These are phyloP conservation scores for Trichophyton simii DNA, from an alignment of 2,329 filamentous ascomycete genomes.

Conservation along the genomic window DNA sequence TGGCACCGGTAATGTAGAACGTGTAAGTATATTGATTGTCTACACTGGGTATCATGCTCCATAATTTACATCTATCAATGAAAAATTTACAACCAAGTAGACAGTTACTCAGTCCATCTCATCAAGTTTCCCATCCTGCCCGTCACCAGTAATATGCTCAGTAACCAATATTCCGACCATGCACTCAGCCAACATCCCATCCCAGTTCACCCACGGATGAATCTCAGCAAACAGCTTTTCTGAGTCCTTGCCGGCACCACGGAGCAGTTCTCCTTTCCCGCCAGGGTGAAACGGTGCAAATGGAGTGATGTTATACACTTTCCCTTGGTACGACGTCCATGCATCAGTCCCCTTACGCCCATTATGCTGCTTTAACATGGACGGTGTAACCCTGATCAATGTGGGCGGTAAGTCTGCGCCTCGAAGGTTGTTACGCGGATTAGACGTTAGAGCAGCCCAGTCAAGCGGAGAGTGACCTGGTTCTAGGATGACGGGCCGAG, in stretches of 20 bases:
- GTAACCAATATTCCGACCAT: conserved; percentile 49
- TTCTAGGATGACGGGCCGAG: conserved; percentile 57
- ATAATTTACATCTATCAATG: not conserved
- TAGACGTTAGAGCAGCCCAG: conserved; percentile 68
- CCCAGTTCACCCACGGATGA: conserved; percentile 58
- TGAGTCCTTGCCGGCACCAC: conserved; percentile 52
- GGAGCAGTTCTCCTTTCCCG: conserved; percentile 49
- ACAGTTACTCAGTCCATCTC: conserved; percentile 42
- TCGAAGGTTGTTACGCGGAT: conserved; percentile 54
- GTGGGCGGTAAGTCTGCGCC: conserved; percentile 39
- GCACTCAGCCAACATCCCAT: conserved; percentile 51
- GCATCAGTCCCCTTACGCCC: conserved; percentile 75
- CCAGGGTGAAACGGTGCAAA: conserved; percentile 88
- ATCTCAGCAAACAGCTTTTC: conserved; percentile 50
- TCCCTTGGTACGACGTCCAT: conserved; percentile 80
- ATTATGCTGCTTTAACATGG: conserved; percentile 63
- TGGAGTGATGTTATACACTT: conserved; percentile 87
- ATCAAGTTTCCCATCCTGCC: conserved; percentile 33
- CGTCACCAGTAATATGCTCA: conserved; percentile 34
- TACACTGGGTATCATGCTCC: not conserved
- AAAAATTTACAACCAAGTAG: too few species aligned
- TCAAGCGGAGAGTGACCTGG: conserved; percentile 91
- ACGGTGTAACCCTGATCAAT: conserved; percentile 64
- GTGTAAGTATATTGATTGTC: not conserved
- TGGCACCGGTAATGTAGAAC: not conserved